phyloP scores from a whole-genome alignment of 306 rosid genomes.

The Fagus sylvatica region DNA sequence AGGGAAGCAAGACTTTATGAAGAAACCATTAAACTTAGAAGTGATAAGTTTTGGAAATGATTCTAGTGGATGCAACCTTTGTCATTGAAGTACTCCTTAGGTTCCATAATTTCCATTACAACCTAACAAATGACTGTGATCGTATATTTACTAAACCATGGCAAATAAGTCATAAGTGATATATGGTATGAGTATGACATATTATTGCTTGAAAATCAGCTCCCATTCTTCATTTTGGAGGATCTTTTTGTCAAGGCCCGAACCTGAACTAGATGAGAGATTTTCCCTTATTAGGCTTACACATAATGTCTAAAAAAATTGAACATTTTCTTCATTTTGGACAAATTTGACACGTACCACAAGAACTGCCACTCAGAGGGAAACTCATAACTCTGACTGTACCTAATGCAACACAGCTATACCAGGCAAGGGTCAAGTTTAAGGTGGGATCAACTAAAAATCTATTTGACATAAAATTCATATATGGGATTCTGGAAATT shows the following conservation, averaged over 20 bases:
- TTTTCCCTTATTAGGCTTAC: background rate
- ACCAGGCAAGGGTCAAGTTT: conserved; percentile 19
- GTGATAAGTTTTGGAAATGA: background rate
- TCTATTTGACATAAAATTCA: conserved; percentile 13
- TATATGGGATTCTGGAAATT: conserved; percentile 21
- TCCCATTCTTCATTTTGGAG: conserved; percentile 28
- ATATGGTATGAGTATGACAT: conserved; percentile 24
- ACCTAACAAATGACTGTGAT: background rate
- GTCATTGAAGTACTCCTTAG: conserved; percentile 6
- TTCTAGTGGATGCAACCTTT: conserved; percentile 3
- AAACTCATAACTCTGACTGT: too few species aligned
- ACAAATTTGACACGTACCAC: too few species aligned
- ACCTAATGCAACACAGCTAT: too few species aligned
- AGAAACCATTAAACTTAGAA: background rate
- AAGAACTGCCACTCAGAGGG: too few species aligned
- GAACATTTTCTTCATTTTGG: too few species aligned
- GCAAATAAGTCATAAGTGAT: conserved; percentile 17
- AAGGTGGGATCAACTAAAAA: background rate
- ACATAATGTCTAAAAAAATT: background rate
- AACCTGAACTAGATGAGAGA: background rate
- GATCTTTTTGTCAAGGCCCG: background rate
- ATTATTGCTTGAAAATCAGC: conserved; percentile 37
- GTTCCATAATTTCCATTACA: background rate
- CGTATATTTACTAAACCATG: conserved; percentile 10
- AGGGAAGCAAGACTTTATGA: background rate